Percentiles rank a stretch among this genome's conserved stretches.
phyloP scores from a whole-genome alignment of 148 eudicot species.

The Rheum nobile region DNA sequence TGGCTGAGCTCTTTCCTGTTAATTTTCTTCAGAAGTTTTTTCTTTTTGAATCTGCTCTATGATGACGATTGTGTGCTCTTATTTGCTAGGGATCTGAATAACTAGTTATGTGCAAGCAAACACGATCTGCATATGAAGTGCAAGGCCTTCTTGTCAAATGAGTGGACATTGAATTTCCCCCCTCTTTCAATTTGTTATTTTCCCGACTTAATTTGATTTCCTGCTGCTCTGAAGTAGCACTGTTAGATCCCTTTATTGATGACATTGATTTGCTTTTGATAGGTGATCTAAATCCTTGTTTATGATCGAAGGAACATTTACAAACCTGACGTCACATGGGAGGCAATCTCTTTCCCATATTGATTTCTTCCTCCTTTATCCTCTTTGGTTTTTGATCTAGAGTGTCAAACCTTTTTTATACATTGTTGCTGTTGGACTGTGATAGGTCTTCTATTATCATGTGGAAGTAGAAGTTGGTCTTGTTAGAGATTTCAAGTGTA shows the following conservation, averaged over 20 bases:
- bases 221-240: too few relatives aligned
- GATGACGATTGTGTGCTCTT: not conserved
- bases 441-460: not conserved
- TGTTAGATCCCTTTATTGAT: not conserved
- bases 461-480: not conserved
- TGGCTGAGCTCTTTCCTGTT: not conserved
- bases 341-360: not conserved
- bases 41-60: not conserved
- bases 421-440: not conserved
- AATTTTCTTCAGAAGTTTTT: too few relatives aligned
- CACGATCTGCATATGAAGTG: too few relatives aligned
- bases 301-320: not conserved
- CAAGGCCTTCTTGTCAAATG: not conserved
- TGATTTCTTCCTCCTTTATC: not conserved
- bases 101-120: not conserved
- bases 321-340: not conserved
- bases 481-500: not conserved
- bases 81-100: not conserved
- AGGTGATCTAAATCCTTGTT: not conserved
- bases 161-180: not conserved
- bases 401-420: not conserved
- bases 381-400: not conserved
- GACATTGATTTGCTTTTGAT: not conserved
- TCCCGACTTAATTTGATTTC: not conserved
- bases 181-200: too few relatives aligned